Evolutionary conservation across 768 basidiomycete genomes (phyloP).

Genomic region (Termitomyces sp.): DNA sequence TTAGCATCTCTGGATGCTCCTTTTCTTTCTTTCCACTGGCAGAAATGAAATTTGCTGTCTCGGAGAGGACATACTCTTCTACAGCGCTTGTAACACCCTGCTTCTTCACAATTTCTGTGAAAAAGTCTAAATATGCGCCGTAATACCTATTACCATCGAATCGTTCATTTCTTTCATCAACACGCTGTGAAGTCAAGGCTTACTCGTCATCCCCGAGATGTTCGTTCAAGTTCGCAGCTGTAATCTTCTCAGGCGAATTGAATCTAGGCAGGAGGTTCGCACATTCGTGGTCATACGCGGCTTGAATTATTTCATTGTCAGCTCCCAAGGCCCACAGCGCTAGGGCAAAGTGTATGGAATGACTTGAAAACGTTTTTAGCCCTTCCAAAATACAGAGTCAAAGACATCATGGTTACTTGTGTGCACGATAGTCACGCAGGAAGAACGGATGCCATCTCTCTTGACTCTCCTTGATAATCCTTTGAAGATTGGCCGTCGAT

Average conservation of each 20-base stretch:
- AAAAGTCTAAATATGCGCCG: slow-evolving; percentile 49
- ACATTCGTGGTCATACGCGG: slow-evolving; percentile 29
- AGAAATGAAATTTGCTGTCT: slow-evolving; percentile 38
- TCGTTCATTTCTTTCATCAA: neutral
- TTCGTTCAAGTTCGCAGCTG: slow-evolving; percentile 42
- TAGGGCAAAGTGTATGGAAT: slow-evolving; percentile 23
- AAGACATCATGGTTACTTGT: slow-evolving; percentile 38
- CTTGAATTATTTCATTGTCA: slow-evolving; percentile 24
- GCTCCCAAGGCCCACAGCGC: slow-evolving; percentile 26
- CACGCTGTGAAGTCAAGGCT: slow-evolving; percentile 11
- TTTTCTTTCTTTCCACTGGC: slow-evolving; percentile 17
- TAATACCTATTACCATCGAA: slow-evolving; percentile 41
- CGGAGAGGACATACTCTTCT: slow-evolving; percentile 56
- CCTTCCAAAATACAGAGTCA: neutral
- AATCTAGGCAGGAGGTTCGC: slow-evolving; percentile 31
- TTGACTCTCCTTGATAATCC: slow-evolving; percentile 46
- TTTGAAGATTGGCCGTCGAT: slow-evolving; percentile 25
- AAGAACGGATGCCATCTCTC: slow-evolving; percentile 45
- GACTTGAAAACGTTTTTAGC: slow-evolving; percentile 16
- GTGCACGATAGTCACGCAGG: slow-evolving; percentile 37
- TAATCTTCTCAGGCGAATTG: slow-evolving; percentile 40
- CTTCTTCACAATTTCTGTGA: slow-evolving; percentile 33
- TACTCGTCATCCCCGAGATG: slow-evolving; percentile 56
- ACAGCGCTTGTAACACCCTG: slow-evolving; percentile 39
- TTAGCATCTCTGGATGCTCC: slow-evolving; percentile 40